Percentiles rank a stretch among this genome's conserved stretches.
Evolutionary conservation across 1,284 basidiomycete species (phyloP).

Genomic region (Amylostereum areolatum): DNA sequence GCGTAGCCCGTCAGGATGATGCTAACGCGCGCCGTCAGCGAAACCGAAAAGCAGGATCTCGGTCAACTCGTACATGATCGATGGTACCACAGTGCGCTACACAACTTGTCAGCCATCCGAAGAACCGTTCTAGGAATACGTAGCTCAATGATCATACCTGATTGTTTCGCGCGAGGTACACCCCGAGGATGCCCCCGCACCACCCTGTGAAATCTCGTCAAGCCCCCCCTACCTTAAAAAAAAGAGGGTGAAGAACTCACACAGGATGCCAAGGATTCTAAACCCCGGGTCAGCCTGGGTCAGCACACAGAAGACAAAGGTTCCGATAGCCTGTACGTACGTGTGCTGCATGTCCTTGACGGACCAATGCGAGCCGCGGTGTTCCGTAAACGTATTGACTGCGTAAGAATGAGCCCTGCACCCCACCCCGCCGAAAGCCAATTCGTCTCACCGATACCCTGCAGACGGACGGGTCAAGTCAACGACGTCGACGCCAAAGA

Average conservation of each 20-base stretch:
- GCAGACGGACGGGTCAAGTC: slow-evolving; percentile 1
- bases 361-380: slow-evolving; percentile 76
- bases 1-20: slow-evolving; percentile 92
- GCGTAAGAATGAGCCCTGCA: not conserved
- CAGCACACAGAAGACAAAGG: not conserved
- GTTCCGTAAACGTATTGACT: slow-evolving; percentile 95
- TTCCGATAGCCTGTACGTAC: slow-evolving; percentile 31
- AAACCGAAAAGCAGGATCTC: not conserved
- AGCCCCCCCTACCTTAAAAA: not conserved
- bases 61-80: slow-evolving; percentile 58
- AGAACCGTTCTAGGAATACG: not conserved
- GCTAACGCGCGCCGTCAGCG: slow-evolving; percentile 29
- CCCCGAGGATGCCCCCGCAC: slow-evolving; percentile 85
- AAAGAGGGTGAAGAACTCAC: slow-evolving; percentile 18
- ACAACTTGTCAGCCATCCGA: not conserved
- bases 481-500: not conserved
- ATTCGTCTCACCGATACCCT: slow-evolving; percentile 54
- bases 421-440: too few relatives aligned
- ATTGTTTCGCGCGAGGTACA: slow-evolving; percentile 81
- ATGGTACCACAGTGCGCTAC: slow-evolving; percentile 77
- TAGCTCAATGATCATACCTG: slow-evolving; percentile 34
- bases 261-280: slow-evolving; percentile 38
- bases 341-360: slow-evolving; percentile 96
- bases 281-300: not conserved
- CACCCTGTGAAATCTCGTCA: slow-evolving; percentile 55